Conservation (phyloP, 2,329 filamentous ascomycete genomes). For the Neurospora crassa region DNA sequence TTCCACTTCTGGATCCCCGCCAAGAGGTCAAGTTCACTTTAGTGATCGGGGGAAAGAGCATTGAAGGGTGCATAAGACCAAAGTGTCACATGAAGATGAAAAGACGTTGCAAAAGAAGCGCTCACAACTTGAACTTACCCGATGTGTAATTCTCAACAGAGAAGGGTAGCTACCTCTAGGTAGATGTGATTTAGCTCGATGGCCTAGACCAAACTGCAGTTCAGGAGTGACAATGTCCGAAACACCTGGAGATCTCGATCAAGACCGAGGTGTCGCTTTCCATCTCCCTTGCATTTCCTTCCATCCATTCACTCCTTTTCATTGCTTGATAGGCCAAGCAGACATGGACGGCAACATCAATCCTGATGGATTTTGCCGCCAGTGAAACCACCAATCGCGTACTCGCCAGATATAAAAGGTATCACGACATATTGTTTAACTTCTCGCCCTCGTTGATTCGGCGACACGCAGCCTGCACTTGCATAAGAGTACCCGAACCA, state of each 20-base stretch:
- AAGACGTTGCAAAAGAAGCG: neutral
- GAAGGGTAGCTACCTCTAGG: neutral
- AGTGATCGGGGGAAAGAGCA: neutral
- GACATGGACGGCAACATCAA: neutral
- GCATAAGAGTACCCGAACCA: neutral
- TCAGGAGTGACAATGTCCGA: neutral
- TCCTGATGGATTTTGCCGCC: neutral
- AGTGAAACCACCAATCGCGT: neutral
- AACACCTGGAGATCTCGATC: neutral
- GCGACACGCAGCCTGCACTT: neutral
- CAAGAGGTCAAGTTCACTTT: neutral
- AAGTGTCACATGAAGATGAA: neutral
- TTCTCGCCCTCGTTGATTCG: neutral
- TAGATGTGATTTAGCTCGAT: neutral
- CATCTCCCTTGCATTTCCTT: neutral
- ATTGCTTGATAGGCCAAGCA: neutral
- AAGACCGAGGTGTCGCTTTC: neutral
- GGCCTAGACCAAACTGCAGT: neutral
- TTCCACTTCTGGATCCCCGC: neutral
- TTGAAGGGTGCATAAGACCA: neutral
- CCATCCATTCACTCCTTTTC: neutral
- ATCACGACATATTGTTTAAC: neutral
- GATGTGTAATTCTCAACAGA: neutral
- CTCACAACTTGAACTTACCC: neutral
- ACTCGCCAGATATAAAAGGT: neutral